Evolutionary conservation across 371 early-diverging fungal species (phyloP).

Genomic region (Mortierella sp.): DNA sequence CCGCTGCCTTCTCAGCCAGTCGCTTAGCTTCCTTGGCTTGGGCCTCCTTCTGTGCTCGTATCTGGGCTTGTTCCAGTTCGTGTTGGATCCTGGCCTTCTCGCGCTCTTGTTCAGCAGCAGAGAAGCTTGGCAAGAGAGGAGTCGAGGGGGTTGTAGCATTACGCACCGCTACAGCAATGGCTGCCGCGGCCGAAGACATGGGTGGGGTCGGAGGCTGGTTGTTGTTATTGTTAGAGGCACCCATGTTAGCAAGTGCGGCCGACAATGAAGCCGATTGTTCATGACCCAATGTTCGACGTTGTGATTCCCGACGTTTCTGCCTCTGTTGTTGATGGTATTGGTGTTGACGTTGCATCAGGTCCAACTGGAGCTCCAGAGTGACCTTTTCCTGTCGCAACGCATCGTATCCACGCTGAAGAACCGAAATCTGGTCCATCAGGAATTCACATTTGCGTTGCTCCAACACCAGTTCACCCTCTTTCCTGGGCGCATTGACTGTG

Average conservation of each 20-base stretch:
- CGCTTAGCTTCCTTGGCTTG: background rate
- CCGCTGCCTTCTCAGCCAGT: slow-evolving; percentile 13
- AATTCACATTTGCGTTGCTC: slow-evolving; percentile 52
- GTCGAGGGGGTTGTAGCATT: too few relatives aligned
- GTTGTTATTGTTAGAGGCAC: slow-evolving; percentile 5
- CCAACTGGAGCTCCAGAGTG: slow-evolving; percentile 47
- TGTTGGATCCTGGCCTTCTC: too few relatives aligned
- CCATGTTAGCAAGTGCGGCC: slow-evolving; percentile 15
- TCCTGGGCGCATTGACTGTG: slow-evolving; percentile 41
- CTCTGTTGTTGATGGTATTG: slow-evolving; percentile 50
- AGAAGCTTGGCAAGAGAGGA: too few relatives aligned
- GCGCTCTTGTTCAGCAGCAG: too few relatives aligned
- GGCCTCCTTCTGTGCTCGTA: background rate
- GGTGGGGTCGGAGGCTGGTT: background rate
- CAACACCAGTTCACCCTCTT: slow-evolving; percentile 36
- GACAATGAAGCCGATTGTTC: slow-evolving; percentile 34
- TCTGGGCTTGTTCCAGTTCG: background rate
- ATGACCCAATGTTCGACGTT: slow-evolving; percentile 29
- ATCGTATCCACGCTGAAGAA: slow-evolving; percentile 47
- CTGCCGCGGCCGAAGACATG: slow-evolving; percentile 1
- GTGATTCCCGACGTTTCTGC: slow-evolving; percentile 40
- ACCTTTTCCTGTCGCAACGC: slow-evolving; percentile 45
- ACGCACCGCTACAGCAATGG: background rate
- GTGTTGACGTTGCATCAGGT: slow-evolving; percentile 49
- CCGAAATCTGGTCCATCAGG: slow-evolving; percentile 48